Conservation (phyloP, 225 moss, liverwort and hornwort species). For the Physcomitrellopsis africana region DNA sequence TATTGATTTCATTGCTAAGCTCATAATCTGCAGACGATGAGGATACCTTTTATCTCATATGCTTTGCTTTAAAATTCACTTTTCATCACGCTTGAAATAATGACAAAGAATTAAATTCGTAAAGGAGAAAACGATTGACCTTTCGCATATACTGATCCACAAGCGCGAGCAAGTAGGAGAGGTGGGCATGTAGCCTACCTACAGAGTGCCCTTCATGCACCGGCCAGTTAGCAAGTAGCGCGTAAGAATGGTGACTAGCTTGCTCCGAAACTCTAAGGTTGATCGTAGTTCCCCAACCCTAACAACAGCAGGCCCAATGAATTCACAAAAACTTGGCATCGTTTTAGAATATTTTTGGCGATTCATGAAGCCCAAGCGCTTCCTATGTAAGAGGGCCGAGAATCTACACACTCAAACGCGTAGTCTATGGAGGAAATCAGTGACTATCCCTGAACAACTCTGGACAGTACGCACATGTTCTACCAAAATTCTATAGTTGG, state of each 20-base stretch:
- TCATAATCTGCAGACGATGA: background rate
- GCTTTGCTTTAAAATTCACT: background rate
- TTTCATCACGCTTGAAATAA: background rate
- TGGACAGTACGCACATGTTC: background rate
- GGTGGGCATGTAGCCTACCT: slow-evolving; percentile 78
- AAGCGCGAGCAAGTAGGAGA: slow-evolving; percentile 69
- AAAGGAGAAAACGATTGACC: slow-evolving; percentile 40
- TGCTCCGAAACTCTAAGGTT: slow-evolving; percentile 62
- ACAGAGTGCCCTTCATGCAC: slow-evolving; percentile 64
- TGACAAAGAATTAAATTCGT: too few species aligned
- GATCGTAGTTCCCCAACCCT: slow-evolving; percentile 78
- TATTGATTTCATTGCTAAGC: too few species aligned
- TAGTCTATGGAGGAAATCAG: slow-evolving; percentile 55
- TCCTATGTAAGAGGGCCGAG: background rate
- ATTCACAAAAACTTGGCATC: background rate
- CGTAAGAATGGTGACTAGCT: slow-evolving; percentile 56
- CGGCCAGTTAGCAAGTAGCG: slow-evolving; percentile 60
- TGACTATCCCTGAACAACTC: background rate
- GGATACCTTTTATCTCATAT: background rate
- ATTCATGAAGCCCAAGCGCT: background rate
- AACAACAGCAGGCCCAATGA: slow-evolving; percentile 21
- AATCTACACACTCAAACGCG: slow-evolving; percentile 76
- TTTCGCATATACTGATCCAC: slow-evolving; percentile 77
- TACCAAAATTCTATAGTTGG: background rate
- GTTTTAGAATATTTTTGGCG: background rate